Percentiles rank a stretch among this genome's conserved stretches.
phyloP scores from a whole-genome alignment of 805 yeast genomes.

The Starmerella khaoyaiensis region DNA sequence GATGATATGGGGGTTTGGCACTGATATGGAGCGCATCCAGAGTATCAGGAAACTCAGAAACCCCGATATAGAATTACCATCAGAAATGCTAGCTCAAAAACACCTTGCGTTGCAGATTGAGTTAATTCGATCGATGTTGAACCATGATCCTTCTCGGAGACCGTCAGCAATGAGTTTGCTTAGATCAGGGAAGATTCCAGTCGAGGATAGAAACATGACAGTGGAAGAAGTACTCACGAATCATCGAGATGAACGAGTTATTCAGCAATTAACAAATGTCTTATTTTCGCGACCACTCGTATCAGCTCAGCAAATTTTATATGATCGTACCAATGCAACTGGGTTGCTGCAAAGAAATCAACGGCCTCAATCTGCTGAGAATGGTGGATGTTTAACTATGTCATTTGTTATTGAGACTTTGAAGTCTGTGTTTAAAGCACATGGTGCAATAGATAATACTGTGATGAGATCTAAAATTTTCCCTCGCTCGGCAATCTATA shows the following conservation, averaged over 20 bases:
- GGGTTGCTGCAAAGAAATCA: too few relatives aligned
- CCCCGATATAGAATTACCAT: constrained; percentile 53
- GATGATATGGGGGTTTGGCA: constrained; percentile 73
- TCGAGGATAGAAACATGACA: constrained; percentile 78
- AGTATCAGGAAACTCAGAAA: constrained; percentile 55
- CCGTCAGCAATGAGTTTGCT: constrained; percentile 70
- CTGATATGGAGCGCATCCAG: constrained; percentile 85
- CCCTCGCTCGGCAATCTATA: constrained; percentile 66
- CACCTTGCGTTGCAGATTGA: constrained; percentile 43
- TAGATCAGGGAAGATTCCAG: constrained; percentile 73
- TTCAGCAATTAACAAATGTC: constrained; percentile 77
- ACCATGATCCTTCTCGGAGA: constrained; percentile 64
- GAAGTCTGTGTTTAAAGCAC: constrained; percentile 51
- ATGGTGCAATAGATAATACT: constrained; percentile 76
- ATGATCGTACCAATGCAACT: constrained; percentile 35
- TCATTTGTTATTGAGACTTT: constrained; percentile 50
- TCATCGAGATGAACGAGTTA: constrained; percentile 84
- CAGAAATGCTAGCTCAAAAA: constrained; percentile 43
- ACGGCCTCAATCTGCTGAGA: too few relatives aligned
- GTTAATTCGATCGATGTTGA: constrained; percentile 52
- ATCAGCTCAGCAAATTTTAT: constrained; percentile 71
- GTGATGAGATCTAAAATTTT: constrained; percentile 48
- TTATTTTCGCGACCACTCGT: constrained; percentile 75
- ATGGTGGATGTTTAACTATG: constrained; percentile 30
- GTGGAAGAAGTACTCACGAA: constrained; percentile 79